Evolutionary conservation across 2,329 filamentous ascomycete genomes (phyloP), one percentile per base, ranked within the genome.

Genomic region (Beauveria australis): DNA sequence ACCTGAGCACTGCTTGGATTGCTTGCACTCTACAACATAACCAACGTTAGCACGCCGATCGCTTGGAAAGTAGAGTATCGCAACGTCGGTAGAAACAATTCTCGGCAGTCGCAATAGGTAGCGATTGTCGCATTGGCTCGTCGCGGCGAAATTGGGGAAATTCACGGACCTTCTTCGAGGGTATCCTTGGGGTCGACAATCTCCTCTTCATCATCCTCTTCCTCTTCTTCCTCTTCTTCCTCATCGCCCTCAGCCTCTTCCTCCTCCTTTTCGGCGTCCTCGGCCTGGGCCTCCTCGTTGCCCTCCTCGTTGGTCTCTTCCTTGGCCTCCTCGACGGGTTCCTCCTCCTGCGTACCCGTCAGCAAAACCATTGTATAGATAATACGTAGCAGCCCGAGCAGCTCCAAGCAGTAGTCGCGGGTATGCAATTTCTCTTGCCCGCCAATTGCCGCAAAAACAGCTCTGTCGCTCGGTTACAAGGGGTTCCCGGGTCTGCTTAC

Each of bases 121-220:
- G 30, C 33, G 24, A 30, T 26, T 28, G 33, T 22, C 5, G 24
- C 55, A 63, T 60, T 63, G 64, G 60, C 41, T 52, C 44, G 49
- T 26, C 24, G 56, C 24, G 40, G 26, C 19, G n/a, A 8, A 7
- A 8, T 7, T 16, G 12, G 49, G 52, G 40, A 12, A 30, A 33
- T 58, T 24, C 62, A 74, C 91, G 82, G 77, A 97, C 94, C 92
- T 85, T 96, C 91, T 78, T 96, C 89, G 64, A 97, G 78, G 75
- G 85, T 84, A 64, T 92, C 90, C 84, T 96, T 95, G 69, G 88
- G 86, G 75, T 97, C 93, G 68, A 88, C 86, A 63, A 92, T 89
- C 64, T 93, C 90, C 57, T 94, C 90, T 63, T 92, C 89, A 22
- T 91, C 88, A 19, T 82, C 81, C 24, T 80, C 81, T 46, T 76